Conservation (phyloP, 2,329 filamentous ascomycete species). For the Biscogniauxia mediterranea region DNA sequence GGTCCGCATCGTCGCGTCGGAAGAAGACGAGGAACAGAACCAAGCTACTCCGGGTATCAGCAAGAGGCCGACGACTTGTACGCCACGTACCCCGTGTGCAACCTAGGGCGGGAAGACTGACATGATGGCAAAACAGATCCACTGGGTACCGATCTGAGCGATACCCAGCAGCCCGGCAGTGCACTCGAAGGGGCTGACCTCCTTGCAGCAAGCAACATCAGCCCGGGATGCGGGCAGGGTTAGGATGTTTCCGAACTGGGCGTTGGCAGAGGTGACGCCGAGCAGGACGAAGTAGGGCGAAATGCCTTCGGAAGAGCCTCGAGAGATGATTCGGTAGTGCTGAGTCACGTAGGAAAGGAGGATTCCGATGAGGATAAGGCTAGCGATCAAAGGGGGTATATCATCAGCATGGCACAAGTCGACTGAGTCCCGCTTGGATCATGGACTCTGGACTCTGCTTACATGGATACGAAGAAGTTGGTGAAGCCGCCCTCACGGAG, state of each 20-base stretch:
- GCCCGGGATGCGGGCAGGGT: slow-evolving; percentile 78
- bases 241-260: slow-evolving; percentile 88
- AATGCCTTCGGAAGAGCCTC: slow-evolving; percentile 87
- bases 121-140: slow-evolving; percentile 90
- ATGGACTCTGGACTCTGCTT: slow-evolving; percentile 22
- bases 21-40: slow-evolving; percentile 95
- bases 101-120: slow-evolving; percentile 46
- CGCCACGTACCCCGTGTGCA: neutral
- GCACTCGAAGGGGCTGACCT: slow-evolving; percentile 79
- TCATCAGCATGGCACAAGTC: slow-evolving; percentile 20
- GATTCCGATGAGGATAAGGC: slow-evolving; percentile 80
- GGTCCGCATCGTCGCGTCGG: slow-evolving; percentile 58
- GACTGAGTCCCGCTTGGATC: neutral
- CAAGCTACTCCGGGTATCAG: slow-evolving; percentile 58
- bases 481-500: slow-evolving; percentile 53
- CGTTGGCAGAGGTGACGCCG: slow-evolving; percentile 86
- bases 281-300: slow-evolving; percentile 94
- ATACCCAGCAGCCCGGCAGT: slow-evolving; percentile 84
- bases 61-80: neutral
- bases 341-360: slow-evolving; percentile 92
- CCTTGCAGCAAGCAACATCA: slow-evolving; percentile 82
- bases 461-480: slow-evolving; percentile 58
- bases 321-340: slow-evolving; percentile 84
- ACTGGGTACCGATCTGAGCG: slow-evolving; percentile 86
- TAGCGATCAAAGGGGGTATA: slow-evolving; percentile 26